Evolutionary conservation across 1,284 basidiomycete genomes (phyloP).

Genomic region (Apiotrichum veenhuisii): DNA sequence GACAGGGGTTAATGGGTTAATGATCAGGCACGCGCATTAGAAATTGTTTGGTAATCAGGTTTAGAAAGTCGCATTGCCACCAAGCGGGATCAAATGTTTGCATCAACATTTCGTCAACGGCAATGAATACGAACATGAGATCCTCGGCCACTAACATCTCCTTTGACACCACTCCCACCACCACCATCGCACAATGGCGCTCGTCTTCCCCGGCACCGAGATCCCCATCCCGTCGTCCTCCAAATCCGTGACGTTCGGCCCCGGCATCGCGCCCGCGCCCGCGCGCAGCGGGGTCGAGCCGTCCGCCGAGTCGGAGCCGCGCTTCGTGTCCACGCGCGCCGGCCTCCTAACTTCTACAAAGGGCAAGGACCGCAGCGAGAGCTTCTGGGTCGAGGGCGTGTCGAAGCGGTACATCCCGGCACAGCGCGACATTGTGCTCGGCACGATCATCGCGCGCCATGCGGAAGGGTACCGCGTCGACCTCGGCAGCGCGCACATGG

Average conservation of each 20-base stretch:
- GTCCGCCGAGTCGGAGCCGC: conserved; percentile 5
- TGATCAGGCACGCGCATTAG: not conserved
- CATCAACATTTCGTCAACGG: not conserved
- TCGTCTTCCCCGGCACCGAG: conserved; percentile 46
- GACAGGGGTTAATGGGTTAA: no score
- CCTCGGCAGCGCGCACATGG: conserved; percentile 52
- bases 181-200: conserved; percentile 15
- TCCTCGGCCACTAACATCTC: not conserved
- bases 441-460: conserved; percentile 52
- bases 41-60: not conserved
- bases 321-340: conserved; percentile 36
- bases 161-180: conserved; percentile 8
- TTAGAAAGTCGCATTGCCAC: not conserved
- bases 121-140: not conserved
- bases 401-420: conserved; percentile 52
- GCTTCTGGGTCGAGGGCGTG: conserved; percentile 44
- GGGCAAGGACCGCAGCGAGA: conserved; percentile 30
- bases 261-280: conserved; percentile 35
- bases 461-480: conserved; percentile 55
- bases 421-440: conserved; percentile 52
- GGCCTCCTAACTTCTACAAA: conserved; percentile 36
- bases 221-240: conserved; percentile 34
- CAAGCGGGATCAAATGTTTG: not conserved
- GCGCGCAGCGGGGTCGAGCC: conserved; percentile 13
- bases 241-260: conserved; percentile 36